Conservation (phyloP, 1,139 yeast species). For the Blastobotrys arbuscula region DNA sequence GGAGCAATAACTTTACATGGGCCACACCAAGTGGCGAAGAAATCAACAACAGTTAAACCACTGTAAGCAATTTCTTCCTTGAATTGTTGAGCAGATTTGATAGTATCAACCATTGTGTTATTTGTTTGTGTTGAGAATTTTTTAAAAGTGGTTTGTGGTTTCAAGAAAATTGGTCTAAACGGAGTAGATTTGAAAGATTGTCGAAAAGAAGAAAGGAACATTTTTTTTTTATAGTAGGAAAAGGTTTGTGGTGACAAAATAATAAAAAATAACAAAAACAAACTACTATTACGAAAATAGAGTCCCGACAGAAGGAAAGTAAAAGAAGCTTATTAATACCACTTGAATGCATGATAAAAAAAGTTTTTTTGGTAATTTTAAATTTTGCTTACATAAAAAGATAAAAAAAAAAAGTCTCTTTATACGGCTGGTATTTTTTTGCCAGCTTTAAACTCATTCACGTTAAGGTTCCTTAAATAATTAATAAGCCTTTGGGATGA, state of each 20-base stretch:
- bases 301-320: background rate
- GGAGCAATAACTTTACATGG: conserved; percentile 97
- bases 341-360: too few species aligned
- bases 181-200: background rate
- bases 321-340: background rate
- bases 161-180: background rate
- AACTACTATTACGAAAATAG: background rate
- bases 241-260: too few species aligned
- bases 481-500: too few species aligned
- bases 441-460: too few species aligned
- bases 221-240: background rate
- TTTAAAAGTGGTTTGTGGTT: background rate
- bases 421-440: too few species aligned
- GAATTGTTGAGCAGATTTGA: conserved; percentile 18
- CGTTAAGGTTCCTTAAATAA: too few species aligned
- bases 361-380: too few species aligned
- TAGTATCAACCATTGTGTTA: conserved; percentile 19
- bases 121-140: background rate
- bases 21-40: conserved; percentile 77
- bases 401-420: background rate
- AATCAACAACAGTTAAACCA: conserved; percentile 64
- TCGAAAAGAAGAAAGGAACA: background rate
- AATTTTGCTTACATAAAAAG: too few species aligned
- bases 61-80: conserved; percentile 21
- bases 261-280: background rate